These are phyloP conservation scores for Cladorrhinum sp. DNA, from an alignment of 2,329 filamentous ascomycete genomes.

Conservation along the genomic window DNA sequence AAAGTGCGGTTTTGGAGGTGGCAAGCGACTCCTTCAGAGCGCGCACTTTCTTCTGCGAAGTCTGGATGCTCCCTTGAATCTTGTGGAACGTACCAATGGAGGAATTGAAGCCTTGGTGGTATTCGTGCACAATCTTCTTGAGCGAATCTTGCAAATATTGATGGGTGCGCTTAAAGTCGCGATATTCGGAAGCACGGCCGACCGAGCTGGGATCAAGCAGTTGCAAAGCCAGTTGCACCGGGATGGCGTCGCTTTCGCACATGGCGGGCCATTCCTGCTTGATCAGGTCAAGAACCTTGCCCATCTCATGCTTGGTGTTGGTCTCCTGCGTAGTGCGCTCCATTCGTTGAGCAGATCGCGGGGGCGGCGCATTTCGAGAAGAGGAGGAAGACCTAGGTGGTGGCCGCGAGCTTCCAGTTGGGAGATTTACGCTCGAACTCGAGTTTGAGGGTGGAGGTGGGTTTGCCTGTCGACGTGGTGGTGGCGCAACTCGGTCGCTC, in stretches of 20 bases:
- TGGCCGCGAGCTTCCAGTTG: conserved; percentile 6
- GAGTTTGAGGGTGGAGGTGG: conserved; percentile 14
- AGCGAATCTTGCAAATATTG: conserved; percentile 86
- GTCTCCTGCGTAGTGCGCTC: conserved; percentile 27
- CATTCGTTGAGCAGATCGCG: conserved; percentile 33
- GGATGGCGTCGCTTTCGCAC: conserved; percentile 82
- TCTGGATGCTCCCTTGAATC: conserved; percentile 89
- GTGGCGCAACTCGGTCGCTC: conserved; percentile 41
- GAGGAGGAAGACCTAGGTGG: conserved; percentile 26
- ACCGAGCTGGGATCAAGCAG: conserved; percentile 92
- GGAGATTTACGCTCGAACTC: conserved; percentile 16
- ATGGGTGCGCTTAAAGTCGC: conserved; percentile 79
- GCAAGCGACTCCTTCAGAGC: conserved; percentile 78
- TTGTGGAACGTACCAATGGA: conserved; percentile 99
- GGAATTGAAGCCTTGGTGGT: conserved; percentile 98
- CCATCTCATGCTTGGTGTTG: conserved; percentile 55
- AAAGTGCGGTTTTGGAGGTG: conserved; percentile 75
- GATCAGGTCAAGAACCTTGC: conserved; percentile 74
- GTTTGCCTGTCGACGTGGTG: conserved; percentile 31
- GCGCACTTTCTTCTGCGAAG: conserved; percentile 82
- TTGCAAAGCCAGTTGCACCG: conserved; percentile 91
- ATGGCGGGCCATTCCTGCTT: conserved; percentile 89
- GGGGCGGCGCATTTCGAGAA: conserved; percentile 31
- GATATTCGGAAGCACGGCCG: conserved; percentile 84
- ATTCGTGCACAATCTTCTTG: conserved; percentile 95